Evolutionary conservation across 2,329 filamentous ascomycete genomes (phyloP).

Genomic region (Lachnellula arida): DNA sequence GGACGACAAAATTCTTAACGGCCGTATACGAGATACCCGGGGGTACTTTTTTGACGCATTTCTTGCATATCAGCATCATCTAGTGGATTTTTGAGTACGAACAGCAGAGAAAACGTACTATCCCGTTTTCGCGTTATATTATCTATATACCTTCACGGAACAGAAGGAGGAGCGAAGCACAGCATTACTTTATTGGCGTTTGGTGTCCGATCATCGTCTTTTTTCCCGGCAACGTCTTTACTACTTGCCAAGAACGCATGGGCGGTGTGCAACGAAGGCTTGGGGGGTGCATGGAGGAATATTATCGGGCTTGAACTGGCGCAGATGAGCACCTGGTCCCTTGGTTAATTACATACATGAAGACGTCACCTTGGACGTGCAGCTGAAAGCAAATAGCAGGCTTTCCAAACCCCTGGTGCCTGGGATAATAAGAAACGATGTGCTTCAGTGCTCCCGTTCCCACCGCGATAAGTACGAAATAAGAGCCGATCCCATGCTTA

Average conservation of each 20-base stretch:
- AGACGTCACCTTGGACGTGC: neutral
- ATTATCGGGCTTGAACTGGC: neutral
- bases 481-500: too few relatives aligned
- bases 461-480: neutral
- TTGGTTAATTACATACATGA: neutral
- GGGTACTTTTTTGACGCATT: slow-evolving; percentile 24
- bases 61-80: slow-evolving; percentile 22
- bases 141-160: slow-evolving; percentile 10
- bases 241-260: neutral
- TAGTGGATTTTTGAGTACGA: slow-evolving; percentile 6
- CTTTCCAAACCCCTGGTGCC: neutral
- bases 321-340: neutral
- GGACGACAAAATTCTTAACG: slow-evolving; percentile 18
- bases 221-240: neutral
- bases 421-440: neutral
- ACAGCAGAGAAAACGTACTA: slow-evolving; percentile 5
- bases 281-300: neutral
- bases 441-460: neutral
- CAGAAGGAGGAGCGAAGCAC: slow-evolving; percentile 6
- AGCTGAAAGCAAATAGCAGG: neutral
- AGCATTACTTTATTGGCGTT: slow-evolving; percentile 15
- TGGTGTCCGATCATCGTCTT: slow-evolving; percentile 2
- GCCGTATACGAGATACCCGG: slow-evolving; percentile 26
- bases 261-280: neutral
- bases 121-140: slow-evolving; percentile 4